phyloP scores from a whole-genome alignment of 176 grass and related monocot species.

The Oropetium thomaeum region DNA sequence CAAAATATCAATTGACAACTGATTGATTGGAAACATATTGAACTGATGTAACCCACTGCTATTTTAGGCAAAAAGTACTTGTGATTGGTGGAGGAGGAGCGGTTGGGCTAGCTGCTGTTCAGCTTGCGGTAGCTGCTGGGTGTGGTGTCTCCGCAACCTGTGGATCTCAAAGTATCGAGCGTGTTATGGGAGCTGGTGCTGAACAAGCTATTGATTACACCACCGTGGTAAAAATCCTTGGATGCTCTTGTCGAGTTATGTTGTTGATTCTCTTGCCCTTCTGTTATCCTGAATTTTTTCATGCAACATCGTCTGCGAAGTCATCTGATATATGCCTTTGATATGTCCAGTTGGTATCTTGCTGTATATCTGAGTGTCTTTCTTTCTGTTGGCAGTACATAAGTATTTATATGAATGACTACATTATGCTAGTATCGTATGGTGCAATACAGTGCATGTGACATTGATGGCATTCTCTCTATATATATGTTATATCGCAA shows the following conservation, averaged over 20 bases:
- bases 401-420: background rate
- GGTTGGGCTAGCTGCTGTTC: constrained; percentile 81
- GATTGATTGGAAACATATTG: constrained; percentile 12
- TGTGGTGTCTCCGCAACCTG: constrained; percentile 82
- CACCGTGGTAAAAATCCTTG: constrained; percentile 50
- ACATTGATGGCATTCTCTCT: background rate
- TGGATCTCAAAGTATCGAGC: constrained; percentile 73
- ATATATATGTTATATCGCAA: too few relatives aligned
- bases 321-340: background rate
- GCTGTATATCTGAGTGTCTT: background rate
- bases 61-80: constrained; percentile 70
- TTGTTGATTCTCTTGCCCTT: constrained; percentile 7
- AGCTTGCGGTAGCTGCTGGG: constrained; percentile 69
- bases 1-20: background rate
- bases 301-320: background rate
- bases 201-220: constrained; percentile 97
- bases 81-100: constrained; percentile 96
- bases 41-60: constrained; percentile 13
- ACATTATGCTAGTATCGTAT: background rate
- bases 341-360: constrained; percentile 10
- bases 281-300: constrained; percentile 4
- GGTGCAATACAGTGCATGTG: background rate
- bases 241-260: background rate
- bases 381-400: constrained; percentile 16
- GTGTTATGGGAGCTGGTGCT: constrained; percentile 67